phyloP scores from a whole-genome alignment of 177 flowering plant species.

The Vitis hybrid region DNA sequence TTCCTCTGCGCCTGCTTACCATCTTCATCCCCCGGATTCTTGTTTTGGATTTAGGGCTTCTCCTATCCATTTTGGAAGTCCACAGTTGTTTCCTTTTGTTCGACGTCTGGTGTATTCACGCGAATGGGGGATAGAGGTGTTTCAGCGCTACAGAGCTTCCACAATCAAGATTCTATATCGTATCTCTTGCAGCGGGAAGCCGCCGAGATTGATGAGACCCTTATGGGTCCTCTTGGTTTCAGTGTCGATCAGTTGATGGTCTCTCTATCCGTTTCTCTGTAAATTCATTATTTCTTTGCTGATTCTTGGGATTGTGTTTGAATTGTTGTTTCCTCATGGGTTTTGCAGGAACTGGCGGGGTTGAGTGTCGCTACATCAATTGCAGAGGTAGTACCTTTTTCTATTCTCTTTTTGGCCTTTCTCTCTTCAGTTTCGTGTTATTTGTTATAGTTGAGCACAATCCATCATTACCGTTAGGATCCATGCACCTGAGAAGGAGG shows the following conservation, averaged over 20 bases:
- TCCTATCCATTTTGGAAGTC: slow-evolving; percentile 8
- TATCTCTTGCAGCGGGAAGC: slow-evolving; percentile 75
- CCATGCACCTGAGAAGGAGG: too few relatives aligned
- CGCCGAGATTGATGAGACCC: slow-evolving; percentile 75
- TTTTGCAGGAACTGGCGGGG: slow-evolving; percentile 86
- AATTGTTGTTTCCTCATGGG: not conserved
- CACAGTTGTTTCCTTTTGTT: slow-evolving; percentile 27
- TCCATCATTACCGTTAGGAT: too few relatives aligned
- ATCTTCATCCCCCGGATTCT: not conserved
- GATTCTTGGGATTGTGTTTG: not conserved
- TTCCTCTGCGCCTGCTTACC: not conserved
- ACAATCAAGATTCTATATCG: slow-evolving; percentile 40
- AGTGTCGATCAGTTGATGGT: slow-evolving; percentile 97
- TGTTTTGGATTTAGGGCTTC: slow-evolving; percentile 7
- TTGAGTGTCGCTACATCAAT: slow-evolving; percentile 86
- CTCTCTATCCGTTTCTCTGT: not conserved
- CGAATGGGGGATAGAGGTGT: slow-evolving; percentile 19
- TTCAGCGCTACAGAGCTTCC: slow-evolving; percentile 21
- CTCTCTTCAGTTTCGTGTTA: not conserved
- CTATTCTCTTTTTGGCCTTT: not conserved
- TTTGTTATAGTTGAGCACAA: too few relatives aligned
- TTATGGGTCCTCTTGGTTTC: slow-evolving; percentile 96
- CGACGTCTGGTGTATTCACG: slow-evolving; percentile 13
- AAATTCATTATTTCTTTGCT: not conserved
- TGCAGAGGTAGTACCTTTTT: slow-evolving; percentile 56